A percentile compares a stretch with the other conserved stretches of the same genome.
These are phyloP conservation scores for Coemansia furcata DNA, from an alignment of 192 early-diverging fungal species.

Conservation along the genomic window DNA sequence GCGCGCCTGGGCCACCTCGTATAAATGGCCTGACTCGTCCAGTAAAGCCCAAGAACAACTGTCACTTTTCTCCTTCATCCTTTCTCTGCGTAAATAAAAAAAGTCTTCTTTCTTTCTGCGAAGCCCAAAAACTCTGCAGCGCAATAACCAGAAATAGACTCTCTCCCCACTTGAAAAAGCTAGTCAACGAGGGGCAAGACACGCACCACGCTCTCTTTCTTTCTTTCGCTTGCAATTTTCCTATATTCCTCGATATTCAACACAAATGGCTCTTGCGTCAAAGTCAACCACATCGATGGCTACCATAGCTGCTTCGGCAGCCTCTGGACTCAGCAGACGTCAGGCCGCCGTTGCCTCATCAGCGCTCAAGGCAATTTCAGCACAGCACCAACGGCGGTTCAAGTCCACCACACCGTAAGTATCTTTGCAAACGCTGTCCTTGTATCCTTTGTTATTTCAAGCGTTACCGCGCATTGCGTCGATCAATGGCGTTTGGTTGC, in stretches of 20 bases:
- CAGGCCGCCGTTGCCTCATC: constrained; percentile 16
- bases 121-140: neutral
- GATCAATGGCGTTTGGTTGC: neutral
- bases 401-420: constrained; percentile 53
- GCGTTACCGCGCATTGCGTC: neutral
- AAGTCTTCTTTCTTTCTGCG: neutral
- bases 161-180: neutral
- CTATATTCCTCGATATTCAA: neutral
- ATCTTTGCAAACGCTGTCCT: neutral
- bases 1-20: constrained; percentile 4
- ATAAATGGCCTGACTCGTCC: neutral
- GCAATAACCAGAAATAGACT: neutral
- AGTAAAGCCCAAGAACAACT: neutral
- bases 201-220: neutral
- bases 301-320: constrained; percentile 30
- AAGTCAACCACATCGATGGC: constrained; percentile 36
- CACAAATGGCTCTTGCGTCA: constrained; percentile 33
- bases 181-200: neutral
- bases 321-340: constrained; percentile 10
- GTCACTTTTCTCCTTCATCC: neutral
- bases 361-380: constrained; percentile 22
- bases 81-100: neutral
- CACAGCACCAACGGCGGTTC: constrained; percentile 37
- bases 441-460: neutral
- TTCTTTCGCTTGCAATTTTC: constrained; percentile 1